A percentile compares a stretch with the other conserved stretches of the same genome.
These are phyloP conservation scores for Periconia digitata DNA, from an alignment of 2,329 filamentous ascomycete genomes.

Conservation along the genomic window DNA sequence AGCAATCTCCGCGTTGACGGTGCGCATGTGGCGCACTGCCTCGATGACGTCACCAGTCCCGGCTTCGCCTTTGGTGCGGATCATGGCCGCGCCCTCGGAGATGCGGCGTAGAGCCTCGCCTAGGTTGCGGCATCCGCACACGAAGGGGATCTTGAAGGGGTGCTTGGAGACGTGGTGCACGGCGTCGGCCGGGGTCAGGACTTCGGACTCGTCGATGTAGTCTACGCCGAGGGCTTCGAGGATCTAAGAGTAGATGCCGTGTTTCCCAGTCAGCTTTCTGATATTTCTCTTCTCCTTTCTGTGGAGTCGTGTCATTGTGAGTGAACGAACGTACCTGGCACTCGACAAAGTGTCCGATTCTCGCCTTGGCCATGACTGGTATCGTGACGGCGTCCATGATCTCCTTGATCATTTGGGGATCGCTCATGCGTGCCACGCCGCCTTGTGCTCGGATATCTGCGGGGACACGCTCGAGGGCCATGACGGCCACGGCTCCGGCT, in stretches of 20 bases:
- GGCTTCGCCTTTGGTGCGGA: constrained; percentile 97
- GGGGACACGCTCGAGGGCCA: constrained; percentile 96
- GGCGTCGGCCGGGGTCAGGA: constrained; percentile 91
- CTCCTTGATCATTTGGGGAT: constrained; percentile 90
- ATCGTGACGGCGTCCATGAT: constrained; percentile 96
- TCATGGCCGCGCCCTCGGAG: constrained; percentile 95
- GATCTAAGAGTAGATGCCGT: no score
- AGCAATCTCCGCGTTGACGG: constrained; percentile 79
- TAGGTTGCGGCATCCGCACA: constrained; percentile 93
- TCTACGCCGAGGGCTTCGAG: constrained; percentile 93
- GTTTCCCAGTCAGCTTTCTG: no score
- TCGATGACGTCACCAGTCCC: constrained; percentile 97
- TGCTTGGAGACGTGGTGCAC: constrained; percentile 90
- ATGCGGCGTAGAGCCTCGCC: constrained; percentile 91
- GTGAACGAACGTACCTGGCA: constrained; percentile 64
- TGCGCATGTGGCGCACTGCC: constrained; percentile 94
- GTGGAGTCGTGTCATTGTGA: not conserved
- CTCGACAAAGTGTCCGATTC: constrained; percentile 97
- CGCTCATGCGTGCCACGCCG: constrained; percentile 95
- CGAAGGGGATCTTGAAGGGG: constrained; percentile 81
- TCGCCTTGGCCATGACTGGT: constrained; percentile 97
- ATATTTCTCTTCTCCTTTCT: not conserved
- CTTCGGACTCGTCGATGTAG: constrained; percentile 98
- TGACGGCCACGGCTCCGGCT: constrained; percentile 92
- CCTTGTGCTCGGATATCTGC: constrained; percentile 92